Conservation (phyloP, 306 rosid species). For the Betula pendula region DNA sequence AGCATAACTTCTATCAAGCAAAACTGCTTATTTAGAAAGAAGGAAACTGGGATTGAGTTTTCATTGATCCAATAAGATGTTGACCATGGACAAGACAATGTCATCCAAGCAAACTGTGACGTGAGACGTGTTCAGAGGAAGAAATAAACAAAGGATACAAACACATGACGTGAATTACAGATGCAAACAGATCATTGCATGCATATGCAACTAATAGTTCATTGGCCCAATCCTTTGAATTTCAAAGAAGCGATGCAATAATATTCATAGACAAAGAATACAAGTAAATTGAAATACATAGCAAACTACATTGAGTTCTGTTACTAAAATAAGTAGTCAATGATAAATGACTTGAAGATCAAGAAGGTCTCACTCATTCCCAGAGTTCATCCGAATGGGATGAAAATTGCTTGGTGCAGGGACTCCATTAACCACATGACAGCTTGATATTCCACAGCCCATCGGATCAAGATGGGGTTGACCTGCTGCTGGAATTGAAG, state of each 20-base stretch:
- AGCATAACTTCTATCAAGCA: conserved; percentile 27
- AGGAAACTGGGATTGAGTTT: not conserved
- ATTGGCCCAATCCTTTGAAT: conserved; percentile 9
- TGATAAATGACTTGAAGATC: conserved; percentile 8
- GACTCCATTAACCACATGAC: conserved; percentile 93
- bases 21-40: conserved; percentile 12
- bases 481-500: conserved; percentile 62
- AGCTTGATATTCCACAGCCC: conserved; percentile 68
- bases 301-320: conserved; percentile 6
- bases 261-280: conserved; percentile 5
- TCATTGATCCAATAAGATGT: conserved; percentile 10
- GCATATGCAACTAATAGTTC: conserved; percentile 2
- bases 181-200: conserved; percentile 19
- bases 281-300: conserved; percentile 20
- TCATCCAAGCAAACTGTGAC: conserved; percentile 15
- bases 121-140: not conserved
- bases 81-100: conserved; percentile 9
- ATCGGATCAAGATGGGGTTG: conserved; percentile 80
- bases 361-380: conserved; percentile 69
- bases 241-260: conserved; percentile 4
- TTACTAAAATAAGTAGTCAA: conserved; percentile 4
- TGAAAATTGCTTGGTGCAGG: conserved; percentile 86
- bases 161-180: not conserved
- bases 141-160: not conserved
- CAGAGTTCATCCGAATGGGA: conserved; percentile 76